Percentiles rank a stretch among this genome's conserved stretches.
phyloP scores from a whole-genome alignment of 352 stramenopile species.

The Halophytophthora polymorphica region DNA sequence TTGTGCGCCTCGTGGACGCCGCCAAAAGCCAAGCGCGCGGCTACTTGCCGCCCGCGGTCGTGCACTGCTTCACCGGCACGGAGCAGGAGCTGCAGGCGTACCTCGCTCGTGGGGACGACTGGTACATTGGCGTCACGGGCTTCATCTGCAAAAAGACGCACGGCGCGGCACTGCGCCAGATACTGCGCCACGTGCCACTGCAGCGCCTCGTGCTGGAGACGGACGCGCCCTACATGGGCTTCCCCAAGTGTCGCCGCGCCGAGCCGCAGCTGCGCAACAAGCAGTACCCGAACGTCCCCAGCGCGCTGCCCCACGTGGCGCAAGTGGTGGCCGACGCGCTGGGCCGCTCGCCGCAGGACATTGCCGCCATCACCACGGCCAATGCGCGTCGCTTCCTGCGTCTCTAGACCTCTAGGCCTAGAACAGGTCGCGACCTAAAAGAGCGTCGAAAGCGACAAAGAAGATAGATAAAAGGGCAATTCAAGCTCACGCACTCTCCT shows the following conservation, averaged over 20 bases:
- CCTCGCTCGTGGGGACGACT: constrained; percentile 55
- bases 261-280: constrained; percentile 45
- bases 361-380: constrained; percentile 53
- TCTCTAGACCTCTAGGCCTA: too few relatives aligned
- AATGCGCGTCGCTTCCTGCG: constrained; percentile 76
- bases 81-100: constrained; percentile 73
- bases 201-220: constrained; percentile 89
- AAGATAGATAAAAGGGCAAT: not conserved
- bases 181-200: constrained; percentile 61
- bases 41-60: constrained; percentile 57
- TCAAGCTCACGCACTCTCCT: too few relatives aligned
- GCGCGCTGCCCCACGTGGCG: constrained; percentile 53
- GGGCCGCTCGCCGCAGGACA: constrained; percentile 38
- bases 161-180: constrained; percentile 45
- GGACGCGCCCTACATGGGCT: constrained; percentile 91
- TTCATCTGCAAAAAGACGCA: constrained; percentile 86
- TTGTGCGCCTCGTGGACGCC: constrained; percentile 65
- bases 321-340: constrained; percentile 54
- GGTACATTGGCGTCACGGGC: constrained; percentile 90
- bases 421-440: too few relatives aligned
- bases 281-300: constrained; percentile 81
- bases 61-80: constrained; percentile 91
- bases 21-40: constrained; percentile 29
- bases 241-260: constrained; percentile 52
- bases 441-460: not conserved